Conservation (phyloP, 23 red algal species). For the Cyanidiococcus yangmingshanensis region DNA sequence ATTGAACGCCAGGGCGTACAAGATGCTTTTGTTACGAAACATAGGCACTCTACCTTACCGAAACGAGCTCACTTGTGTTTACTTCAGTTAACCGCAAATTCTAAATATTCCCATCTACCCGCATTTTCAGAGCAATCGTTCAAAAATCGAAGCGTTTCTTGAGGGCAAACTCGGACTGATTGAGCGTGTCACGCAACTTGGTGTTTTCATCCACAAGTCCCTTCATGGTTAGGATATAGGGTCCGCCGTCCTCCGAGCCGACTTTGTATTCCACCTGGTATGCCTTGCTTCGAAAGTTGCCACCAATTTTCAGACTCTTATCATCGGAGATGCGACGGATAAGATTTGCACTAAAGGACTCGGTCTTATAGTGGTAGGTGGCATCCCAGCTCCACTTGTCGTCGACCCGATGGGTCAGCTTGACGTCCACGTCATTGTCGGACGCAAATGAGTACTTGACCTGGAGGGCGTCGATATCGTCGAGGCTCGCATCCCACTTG, state of each 20-base stretch:
- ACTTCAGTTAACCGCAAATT: neutral
- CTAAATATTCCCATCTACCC: neutral
- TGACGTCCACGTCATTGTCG: constrained; percentile 7
- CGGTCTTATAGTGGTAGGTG: constrained; percentile 18
- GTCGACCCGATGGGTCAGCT: constrained; percentile 10
- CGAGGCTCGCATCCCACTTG: constrained; percentile 11
- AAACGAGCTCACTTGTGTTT: neutral
- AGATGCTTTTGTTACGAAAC: too few relatives aligned
- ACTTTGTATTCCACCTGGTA: constrained; percentile 16
- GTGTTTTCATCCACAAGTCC: constrained; percentile 8
- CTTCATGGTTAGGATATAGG: constrained; percentile 10
- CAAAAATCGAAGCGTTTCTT: constrained; percentile 22
- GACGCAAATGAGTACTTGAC: constrained; percentile 12
- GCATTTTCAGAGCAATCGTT: neutral
- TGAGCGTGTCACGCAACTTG: constrained; percentile 4
- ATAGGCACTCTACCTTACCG: too few relatives aligned
- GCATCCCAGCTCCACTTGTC: constrained; percentile 23
- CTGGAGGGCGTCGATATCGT: constrained; percentile 13
- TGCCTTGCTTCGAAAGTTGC: constrained; percentile 13
- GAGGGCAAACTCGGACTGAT: constrained; percentile 5
- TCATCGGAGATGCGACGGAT: constrained; percentile 3
- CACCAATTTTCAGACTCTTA: constrained; percentile 14
- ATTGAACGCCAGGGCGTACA: too few relatives aligned
- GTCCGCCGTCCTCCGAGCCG: constrained; percentile 3
- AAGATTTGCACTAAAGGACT: constrained; percentile 14